Evolutionary conservation across 2,329 filamentous ascomycete species (phyloP).

Genomic region (Calonectria pseudoturangicola): DNA sequence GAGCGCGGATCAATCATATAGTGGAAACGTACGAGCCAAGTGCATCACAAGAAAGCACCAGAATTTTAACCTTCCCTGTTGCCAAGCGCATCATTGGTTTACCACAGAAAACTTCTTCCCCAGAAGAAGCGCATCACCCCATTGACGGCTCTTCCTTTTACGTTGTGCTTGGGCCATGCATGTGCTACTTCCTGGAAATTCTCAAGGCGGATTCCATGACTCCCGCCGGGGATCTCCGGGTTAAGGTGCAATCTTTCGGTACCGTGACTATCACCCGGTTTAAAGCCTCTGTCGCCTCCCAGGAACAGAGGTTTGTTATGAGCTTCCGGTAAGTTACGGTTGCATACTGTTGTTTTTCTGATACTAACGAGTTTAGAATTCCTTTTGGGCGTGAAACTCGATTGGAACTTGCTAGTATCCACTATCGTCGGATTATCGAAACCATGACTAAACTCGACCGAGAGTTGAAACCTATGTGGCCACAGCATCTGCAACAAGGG

Average conservation of each 20-base stretch:
- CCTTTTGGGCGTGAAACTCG: slow-evolving; percentile 66
- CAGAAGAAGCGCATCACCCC: slow-evolving; percentile 66
- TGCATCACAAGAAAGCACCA: slow-evolving; percentile 51
- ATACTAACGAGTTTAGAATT: slow-evolving; percentile 56
- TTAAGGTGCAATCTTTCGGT: slow-evolving; percentile 70
- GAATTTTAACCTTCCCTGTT: slow-evolving; percentile 70
- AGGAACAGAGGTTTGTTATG: slow-evolving; percentile 74
- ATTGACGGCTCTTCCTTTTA: slow-evolving; percentile 72
- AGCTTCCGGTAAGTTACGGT: slow-evolving; percentile 68
- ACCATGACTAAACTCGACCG: slow-evolving; percentile 73
- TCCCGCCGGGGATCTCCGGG: slow-evolving; percentile 67
- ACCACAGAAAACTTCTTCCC: slow-evolving; percentile 63
- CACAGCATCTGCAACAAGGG: slow-evolving; percentile 71
- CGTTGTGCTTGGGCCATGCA: slow-evolving; percentile 71
- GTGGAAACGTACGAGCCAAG: slow-evolving; percentile 67
- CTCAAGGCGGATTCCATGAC: slow-evolving; percentile 65
- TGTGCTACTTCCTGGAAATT: slow-evolving; percentile 72
- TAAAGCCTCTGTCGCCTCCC: slow-evolving; percentile 68
- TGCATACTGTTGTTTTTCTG: background rate
- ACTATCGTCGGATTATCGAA: slow-evolving; percentile 72
- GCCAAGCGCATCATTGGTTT: slow-evolving; percentile 67
- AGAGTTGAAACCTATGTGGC: slow-evolving; percentile 75
- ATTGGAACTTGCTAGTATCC: slow-evolving; percentile 72
- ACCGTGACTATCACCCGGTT: slow-evolving; percentile 72
- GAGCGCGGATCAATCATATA: slow-evolving; percentile 66